These are phyloP conservation scores for Hypericum androsaemum DNA, from an alignment of 345 rosid species.

Conservation along the genomic window DNA sequence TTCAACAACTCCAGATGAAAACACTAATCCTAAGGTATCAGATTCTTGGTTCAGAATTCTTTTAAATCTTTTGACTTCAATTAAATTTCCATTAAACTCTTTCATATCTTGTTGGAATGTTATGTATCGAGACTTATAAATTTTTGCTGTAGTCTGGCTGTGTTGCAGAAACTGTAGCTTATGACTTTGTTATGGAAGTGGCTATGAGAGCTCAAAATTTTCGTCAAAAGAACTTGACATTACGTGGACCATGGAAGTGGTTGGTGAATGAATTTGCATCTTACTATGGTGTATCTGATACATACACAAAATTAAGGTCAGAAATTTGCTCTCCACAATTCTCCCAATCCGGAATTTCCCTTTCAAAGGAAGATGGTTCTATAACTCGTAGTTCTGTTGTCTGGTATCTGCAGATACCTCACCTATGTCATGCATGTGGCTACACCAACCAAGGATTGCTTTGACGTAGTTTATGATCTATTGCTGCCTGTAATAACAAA, in stretches of 20 bases:
- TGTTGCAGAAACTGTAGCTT: conserved; percentile 24
- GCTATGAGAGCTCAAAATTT: conserved; percentile 20
- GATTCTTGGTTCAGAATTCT: conserved; percentile 4
- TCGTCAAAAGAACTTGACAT: conserved; percentile 16
- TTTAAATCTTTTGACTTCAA: too few relatives aligned
- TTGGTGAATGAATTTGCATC: conserved; percentile 21
- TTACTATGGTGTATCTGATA: conserved; percentile 22
- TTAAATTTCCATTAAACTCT: too few relatives aligned
- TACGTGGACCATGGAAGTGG: conserved; percentile 26
- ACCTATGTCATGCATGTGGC: conserved; percentile 25
- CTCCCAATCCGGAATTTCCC: too few relatives aligned
- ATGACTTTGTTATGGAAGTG: conserved; percentile 24
- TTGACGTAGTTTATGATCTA: conserved; percentile 17
- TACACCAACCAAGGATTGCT: conserved; percentile 22
- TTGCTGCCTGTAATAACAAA: conserved; percentile 18
- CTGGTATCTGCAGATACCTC: conserved; percentile 13
- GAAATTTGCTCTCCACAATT: too few relatives aligned
- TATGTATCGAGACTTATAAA: too few relatives aligned
- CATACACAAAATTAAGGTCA: conserved; percentile 20
- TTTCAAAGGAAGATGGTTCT: too few relatives aligned
- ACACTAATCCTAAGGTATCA: conserved; percentile 56
- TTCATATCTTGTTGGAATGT: too few relatives aligned
- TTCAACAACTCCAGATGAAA: conserved; percentile 19
- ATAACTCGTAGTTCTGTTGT: too few relatives aligned
- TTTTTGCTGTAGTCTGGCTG: conserved; percentile 16